A percentile compares a stretch with the other conserved stretches of the same genome.
phyloP scores from a whole-genome alignment of 2,329 filamentous ascomycete species.

The Verticillium nonalfalfae region DNA sequence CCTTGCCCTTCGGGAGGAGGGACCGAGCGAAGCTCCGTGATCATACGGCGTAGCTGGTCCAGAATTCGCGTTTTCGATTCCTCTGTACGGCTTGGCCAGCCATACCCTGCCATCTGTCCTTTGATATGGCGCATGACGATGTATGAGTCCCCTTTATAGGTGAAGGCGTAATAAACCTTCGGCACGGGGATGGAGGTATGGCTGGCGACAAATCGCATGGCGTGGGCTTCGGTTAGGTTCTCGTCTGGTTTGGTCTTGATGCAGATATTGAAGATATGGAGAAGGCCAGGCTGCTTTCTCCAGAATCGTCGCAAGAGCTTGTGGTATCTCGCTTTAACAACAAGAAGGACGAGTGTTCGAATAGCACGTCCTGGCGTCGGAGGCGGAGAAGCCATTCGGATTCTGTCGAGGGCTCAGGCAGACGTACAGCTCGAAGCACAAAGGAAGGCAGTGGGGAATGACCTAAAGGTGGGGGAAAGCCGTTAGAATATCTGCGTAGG shows the following conservation, averaged over 20 bases:
- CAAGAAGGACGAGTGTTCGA: slow-evolving; percentile 1
- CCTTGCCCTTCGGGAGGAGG: slow-evolving; percentile 3
- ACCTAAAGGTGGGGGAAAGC: not conserved
- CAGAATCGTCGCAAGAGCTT: slow-evolving; percentile 3
- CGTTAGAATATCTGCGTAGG: too few relatives aligned
- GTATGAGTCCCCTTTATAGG: slow-evolving; percentile 24
- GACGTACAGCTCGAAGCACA: not conserved
- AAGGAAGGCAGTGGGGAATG: not conserved
- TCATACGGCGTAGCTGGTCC: slow-evolving; percentile 12
- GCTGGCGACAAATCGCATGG: slow-evolving; percentile 30
- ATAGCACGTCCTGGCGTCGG: slow-evolving; percentile 2
- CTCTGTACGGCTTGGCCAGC: slow-evolving; percentile 9
- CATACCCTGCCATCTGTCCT: slow-evolving; percentile 12
- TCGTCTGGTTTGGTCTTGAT: not conserved
- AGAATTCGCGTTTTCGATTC: slow-evolving; percentile 14
- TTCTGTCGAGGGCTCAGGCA: not conserved
- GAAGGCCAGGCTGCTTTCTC: not conserved
- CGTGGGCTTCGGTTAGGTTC: slow-evolving; percentile 22
- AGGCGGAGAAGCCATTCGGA: slow-evolving; percentile 1
- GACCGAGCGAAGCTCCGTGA: slow-evolving; percentile 11
- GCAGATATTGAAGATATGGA: not conserved
- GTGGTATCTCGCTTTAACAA: slow-evolving; percentile 3
- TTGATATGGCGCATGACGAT: slow-evolving; percentile 34
- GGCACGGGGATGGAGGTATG: slow-evolving; percentile 37
- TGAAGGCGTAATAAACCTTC: slow-evolving; percentile 32